phyloP scores from a whole-genome alignment of 2,329 filamentous ascomycete genomes.

The Ophiosphaerella herpotricha region DNA sequence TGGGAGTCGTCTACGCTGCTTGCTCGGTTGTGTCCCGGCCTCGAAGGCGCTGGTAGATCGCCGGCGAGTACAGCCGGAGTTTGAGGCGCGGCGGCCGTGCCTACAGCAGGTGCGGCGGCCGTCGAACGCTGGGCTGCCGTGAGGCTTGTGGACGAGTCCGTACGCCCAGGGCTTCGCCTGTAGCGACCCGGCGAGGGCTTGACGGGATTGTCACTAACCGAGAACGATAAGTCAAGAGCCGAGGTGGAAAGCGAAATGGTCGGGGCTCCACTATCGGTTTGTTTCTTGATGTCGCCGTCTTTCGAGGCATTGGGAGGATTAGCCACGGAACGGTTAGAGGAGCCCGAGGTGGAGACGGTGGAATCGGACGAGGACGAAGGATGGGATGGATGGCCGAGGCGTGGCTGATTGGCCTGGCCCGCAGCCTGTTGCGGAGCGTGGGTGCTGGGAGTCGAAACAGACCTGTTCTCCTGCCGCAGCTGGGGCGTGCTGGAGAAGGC shows the following conservation, averaged over 20 bases:
- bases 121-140: conserved; percentile 41
- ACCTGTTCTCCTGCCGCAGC: conserved; percentile 61
- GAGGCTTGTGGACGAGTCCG: conserved; percentile 52
- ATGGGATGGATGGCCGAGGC: conserved; percentile 44
- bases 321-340: conserved; percentile 54
- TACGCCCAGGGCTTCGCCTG: conserved; percentile 66
- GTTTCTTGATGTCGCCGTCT: conserved; percentile 54
- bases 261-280: conserved; percentile 45
- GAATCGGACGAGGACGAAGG: conserved; percentile 50
- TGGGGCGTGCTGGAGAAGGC: conserved; percentile 59
- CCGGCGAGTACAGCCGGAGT: conserved; percentile 60
- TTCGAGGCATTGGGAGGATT: conserved; percentile 47
- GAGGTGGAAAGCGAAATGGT: conserved; percentile 57
- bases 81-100: conserved; percentile 57
- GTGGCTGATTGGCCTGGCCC: conserved; percentile 25
- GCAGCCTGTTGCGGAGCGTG: conserved; percentile 44
- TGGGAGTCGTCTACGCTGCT: conserved; percentile 73
- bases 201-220: conserved; percentile 59
- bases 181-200: conserved; percentile 84
- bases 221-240: conserved; percentile 61
- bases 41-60: conserved; percentile 21
- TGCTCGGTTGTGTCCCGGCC: conserved; percentile 59
- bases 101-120: conserved; percentile 35
- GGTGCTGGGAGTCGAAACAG: conserved; percentile 57
- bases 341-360: conserved; percentile 54